phyloP scores from a whole-genome alignment of 2,329 filamentous ascomycete species.

The Chrysoporthe puriensis region DNA sequence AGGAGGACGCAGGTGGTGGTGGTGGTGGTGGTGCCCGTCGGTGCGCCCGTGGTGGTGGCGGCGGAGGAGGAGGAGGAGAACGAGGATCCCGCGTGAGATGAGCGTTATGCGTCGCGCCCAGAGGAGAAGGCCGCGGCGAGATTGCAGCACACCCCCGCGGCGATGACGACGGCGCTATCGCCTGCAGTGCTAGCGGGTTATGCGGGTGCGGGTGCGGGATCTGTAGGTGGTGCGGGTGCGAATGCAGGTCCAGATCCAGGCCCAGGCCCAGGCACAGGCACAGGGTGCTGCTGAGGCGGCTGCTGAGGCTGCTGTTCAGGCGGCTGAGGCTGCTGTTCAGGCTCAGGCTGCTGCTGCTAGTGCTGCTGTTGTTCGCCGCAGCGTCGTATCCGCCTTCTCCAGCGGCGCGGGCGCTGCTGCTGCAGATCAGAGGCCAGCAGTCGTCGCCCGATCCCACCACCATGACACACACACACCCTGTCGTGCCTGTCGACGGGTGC shows the following conservation, averaged over 20 bases:
- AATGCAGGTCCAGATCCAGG: background rate
- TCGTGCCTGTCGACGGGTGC: background rate
- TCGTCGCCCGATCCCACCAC: slow-evolving; percentile 7
- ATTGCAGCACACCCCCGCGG: background rate
- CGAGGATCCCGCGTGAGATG: slow-evolving; percentile 2
- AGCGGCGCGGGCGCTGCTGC: background rate
- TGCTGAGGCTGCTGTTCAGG: background rate
- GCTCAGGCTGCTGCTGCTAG: background rate
- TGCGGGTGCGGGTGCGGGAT: background rate
- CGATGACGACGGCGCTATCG: background rate
- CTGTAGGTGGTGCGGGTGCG: too few relatives aligned
- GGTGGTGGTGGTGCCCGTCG: background rate
- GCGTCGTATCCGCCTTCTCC: too few relatives aligned
- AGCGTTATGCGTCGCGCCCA: background rate
- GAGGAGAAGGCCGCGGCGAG: background rate
- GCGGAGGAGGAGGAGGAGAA: too few relatives aligned
- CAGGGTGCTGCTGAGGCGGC: background rate
- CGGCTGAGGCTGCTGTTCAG: too few relatives aligned
- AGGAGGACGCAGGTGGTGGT: background rate
- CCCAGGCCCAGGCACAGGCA: background rate
- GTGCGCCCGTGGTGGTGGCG: background rate
- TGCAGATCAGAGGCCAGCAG: background rate
- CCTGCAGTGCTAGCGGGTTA: background rate
- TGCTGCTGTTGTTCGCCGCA: background rate
- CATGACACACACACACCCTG: background rate